phyloP scores from a whole-genome alignment of 306 rosid genomes.

The Cucurbita maxima region DNA sequence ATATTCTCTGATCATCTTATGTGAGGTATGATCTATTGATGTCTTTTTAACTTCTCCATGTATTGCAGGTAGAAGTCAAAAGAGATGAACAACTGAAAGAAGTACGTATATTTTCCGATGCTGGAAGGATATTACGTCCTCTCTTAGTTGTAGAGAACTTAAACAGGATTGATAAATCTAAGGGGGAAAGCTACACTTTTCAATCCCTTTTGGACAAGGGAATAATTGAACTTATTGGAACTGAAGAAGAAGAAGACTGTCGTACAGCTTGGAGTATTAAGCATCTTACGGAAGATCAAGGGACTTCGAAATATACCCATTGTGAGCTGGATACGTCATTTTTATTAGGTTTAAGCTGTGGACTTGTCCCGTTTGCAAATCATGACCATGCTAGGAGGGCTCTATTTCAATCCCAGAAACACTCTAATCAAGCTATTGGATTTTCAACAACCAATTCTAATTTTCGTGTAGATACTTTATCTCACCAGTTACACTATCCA shows the following conservation, averaged over 20 bases:
- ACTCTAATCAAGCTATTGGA: conserved; percentile 93
- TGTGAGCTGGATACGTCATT: conserved; percentile 91
- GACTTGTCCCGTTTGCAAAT: conserved; percentile 78
- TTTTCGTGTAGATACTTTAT: conserved; percentile 74
- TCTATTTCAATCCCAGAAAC: conserved; percentile 86
- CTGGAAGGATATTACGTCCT: conserved; percentile 91
- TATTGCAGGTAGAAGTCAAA: conserved; percentile 71
- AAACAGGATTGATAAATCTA: conserved; percentile 34
- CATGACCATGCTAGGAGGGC: conserved; percentile 96
- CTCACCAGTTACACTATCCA: conserved; percentile 76
- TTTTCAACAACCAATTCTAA: conserved; percentile 55
- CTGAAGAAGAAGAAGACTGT: conserved; percentile 97
- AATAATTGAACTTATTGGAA: conserved; percentile 67
- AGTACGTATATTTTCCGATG: conserved; percentile 72
- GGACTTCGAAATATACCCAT: conserved; percentile 56
- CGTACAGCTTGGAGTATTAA: conserved; percentile 62
- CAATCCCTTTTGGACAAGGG: conserved; percentile 54
- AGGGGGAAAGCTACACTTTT: conserved; percentile 38
- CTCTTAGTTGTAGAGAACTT: conserved; percentile 72
- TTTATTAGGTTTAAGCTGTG: conserved; percentile 69
- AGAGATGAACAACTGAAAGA: conserved; percentile 58
- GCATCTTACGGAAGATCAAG: conserved; percentile 35
- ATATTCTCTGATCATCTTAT: neutral
- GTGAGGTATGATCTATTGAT: neutral
- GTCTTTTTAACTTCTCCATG: conserved; percentile 1